phyloP scores from a whole-genome alignment of 345 rosid genomes.

The Gossypium raimondii region DNA sequence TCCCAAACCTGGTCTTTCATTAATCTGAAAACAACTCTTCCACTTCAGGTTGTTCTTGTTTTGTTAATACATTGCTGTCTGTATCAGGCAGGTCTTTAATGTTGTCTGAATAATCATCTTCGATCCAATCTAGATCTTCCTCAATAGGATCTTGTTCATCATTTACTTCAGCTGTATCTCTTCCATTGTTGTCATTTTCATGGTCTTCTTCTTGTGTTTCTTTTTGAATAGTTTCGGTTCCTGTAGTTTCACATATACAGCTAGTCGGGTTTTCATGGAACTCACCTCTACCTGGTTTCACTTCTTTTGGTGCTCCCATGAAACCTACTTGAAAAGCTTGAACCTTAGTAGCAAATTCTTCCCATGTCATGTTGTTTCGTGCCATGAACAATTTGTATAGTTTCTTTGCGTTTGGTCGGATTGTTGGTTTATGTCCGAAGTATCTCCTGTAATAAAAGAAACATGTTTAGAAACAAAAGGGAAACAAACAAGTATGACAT shows the following conservation, averaged over 20 bases:
- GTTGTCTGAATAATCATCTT: conserved; percentile 36
- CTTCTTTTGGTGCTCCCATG: conserved; percentile 88
- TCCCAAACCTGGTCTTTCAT: background rate
- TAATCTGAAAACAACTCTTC: conserved; percentile 45
- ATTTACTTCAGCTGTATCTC: background rate
- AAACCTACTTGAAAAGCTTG: conserved; percentile 57
- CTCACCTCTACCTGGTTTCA: conserved; percentile 56
- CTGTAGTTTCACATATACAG: conserved; percentile 56
- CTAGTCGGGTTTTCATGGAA: conserved; percentile 84
- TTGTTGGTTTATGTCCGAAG: conserved; percentile 87
- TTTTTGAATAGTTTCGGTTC: conserved; percentile 1
- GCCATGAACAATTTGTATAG: conserved; percentile 55
- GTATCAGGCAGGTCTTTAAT: conserved; percentile 18
- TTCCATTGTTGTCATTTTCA: conserved; percentile 8
- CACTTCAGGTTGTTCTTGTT: conserved; percentile 32
- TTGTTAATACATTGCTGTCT: conserved; percentile 12
- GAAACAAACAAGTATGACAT: background rate
- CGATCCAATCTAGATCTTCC: conserved; percentile 44
- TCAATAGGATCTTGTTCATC: conserved; percentile 36
- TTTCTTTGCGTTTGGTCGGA: conserved; percentile 80
- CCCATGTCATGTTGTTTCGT: conserved; percentile 76
- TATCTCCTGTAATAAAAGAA: conserved; percentile 60
- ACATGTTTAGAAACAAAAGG: background rate
- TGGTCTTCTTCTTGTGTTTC: background rate
- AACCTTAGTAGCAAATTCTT: conserved; percentile 61